A percentile compares a stretch with the other conserved stretches of the same genome.
Evolutionary conservation across 1,139 yeast genomes (phyloP).

Genomic region (Suhomyces wounanorum): DNA sequence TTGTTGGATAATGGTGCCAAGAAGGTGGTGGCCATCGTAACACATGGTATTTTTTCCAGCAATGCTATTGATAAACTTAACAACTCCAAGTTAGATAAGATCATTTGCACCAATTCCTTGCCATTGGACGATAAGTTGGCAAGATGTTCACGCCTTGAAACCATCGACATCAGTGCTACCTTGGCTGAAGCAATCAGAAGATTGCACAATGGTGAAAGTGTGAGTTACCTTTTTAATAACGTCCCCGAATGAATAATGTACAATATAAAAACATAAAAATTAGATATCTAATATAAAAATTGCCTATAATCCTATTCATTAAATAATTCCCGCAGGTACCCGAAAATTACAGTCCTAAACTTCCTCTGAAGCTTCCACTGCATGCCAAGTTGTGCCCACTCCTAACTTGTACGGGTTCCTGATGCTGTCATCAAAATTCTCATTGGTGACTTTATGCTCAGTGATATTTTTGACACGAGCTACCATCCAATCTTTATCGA

Average conservation of each 20-base stretch:
- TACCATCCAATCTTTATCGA: conserved; percentile 68
- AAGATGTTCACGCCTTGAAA: conserved; percentile 57
- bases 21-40: conserved; percentile 73
- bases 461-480: conserved; percentile 58
- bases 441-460: conserved; percentile 45
- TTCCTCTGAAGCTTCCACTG: conserved; percentile 49
- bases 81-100: conserved; percentile 55
- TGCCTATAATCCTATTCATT: background rate
- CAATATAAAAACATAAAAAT: background rate
- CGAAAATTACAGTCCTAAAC: background rate
- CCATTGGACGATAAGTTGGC: conserved; percentile 60
- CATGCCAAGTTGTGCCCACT: conserved; percentile 51
- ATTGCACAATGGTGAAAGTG: conserved; percentile 91
- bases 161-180: conserved; percentile 71
- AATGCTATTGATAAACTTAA: conserved; percentile 65
- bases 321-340: background rate
- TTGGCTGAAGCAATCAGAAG: conserved; percentile 81
- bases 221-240: conserved; percentile 83
- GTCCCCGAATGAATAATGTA: conserved; percentile 33
- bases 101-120: conserved; percentile 76
- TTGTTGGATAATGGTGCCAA: conserved; percentile 63
- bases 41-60: conserved; percentile 79
- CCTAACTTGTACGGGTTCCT: conserved; percentile 53
- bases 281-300: background rate
- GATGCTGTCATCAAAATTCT: conserved; percentile 28